phyloP scores from a whole-genome alignment of 768 basidiomycete species.

The Termitomyces sp. region DNA sequence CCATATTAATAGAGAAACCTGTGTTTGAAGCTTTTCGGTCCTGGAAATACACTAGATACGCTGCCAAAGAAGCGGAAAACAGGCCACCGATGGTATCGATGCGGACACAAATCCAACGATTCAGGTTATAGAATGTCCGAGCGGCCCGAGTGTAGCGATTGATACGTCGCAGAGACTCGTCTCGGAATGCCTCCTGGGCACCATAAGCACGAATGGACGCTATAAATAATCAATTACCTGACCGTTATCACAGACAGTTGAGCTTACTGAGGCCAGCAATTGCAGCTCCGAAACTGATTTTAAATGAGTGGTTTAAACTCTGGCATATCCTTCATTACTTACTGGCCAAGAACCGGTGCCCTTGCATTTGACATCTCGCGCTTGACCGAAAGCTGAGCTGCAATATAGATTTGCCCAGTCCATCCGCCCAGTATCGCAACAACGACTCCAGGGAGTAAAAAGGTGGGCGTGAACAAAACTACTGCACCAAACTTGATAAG shows the following conservation, averaged over 20 bases:
- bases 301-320: slow-evolving; percentile 5
- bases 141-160: slow-evolving; percentile 46
- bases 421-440: slow-evolving; percentile 38
- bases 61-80: slow-evolving; percentile 51
- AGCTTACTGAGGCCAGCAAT: slow-evolving; percentile 49
- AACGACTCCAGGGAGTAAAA: slow-evolving; percentile 39
- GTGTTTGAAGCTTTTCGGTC: slow-evolving; percentile 35
- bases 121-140: slow-evolving; percentile 48
- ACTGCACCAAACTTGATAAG: slow-evolving; percentile 39
- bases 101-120: slow-evolving; percentile 42
- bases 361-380: slow-evolving; percentile 42
- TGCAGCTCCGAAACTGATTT: slow-evolving; percentile 41
- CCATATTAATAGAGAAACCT: slow-evolving; percentile 54
- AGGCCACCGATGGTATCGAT: slow-evolving; percentile 53
- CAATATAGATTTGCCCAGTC: slow-evolving; percentile 39
- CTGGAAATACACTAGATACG: slow-evolving; percentile 45
- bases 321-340: slow-evolving; percentile 24
- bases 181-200: slow-evolving; percentile 43
- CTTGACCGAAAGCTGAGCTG: slow-evolving; percentile 42
- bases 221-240: slow-evolving; percentile 11
- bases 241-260: background rate
- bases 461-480: slow-evolving; percentile 38
- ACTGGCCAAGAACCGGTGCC: slow-evolving; percentile 31
- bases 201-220: slow-evolving; percentile 65
- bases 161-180: slow-evolving; percentile 43